Base-by-base conservation (phyloP, 164 flowering plant genomes). In the Chimonanthus praecox region DNA sequence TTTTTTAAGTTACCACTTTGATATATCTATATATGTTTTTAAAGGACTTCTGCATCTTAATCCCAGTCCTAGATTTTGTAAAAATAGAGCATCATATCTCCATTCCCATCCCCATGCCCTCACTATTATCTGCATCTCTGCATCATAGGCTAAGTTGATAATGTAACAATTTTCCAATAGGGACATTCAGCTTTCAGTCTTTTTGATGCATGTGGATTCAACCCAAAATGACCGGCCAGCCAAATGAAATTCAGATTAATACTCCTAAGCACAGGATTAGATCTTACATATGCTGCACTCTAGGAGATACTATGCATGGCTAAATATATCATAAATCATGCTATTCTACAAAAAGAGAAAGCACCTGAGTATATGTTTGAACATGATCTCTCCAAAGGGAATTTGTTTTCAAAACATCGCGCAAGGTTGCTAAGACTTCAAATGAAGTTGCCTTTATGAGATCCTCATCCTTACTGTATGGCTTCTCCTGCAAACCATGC, bases 331-430 rank as follows among this genome's bases (percentile, higher is more conserved):
- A 54, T 4, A 54, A 13, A 54, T 54, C 5, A 11, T 11, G 60
- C 16, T 11, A 54, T n/a, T 54, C 60, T 54, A 54, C 16, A 33
- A 33, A 33, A 33, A 33, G 33, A 33, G 58, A 44, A 33, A 62
- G 58, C 46, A 93, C 99, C 88, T 92, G 92, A 21, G 85, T 90
- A 76, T 93, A 93, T 54, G 94, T 88, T 72, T 89, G 92, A 67
- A 90, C 97, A 80, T 93, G 99, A 82, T 95, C 99, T 75, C 94
- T 88, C 99, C 97, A 95, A 48, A 93, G 94, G 2, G 97, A 83
- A 81, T 91, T 90, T 10, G 90, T 84, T 80, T 92, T 94, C 74
- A 95, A 66, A 77, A 90, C 91, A 86, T 93, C 98, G 77, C 94
- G 84, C 47, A 95, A 80, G 47, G 97, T 92, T 76, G 99, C 84